These are phyloP conservation scores for Drosera spatulata DNA, from an alignment of 179 eudicot species.

Conservation along the genomic window DNA sequence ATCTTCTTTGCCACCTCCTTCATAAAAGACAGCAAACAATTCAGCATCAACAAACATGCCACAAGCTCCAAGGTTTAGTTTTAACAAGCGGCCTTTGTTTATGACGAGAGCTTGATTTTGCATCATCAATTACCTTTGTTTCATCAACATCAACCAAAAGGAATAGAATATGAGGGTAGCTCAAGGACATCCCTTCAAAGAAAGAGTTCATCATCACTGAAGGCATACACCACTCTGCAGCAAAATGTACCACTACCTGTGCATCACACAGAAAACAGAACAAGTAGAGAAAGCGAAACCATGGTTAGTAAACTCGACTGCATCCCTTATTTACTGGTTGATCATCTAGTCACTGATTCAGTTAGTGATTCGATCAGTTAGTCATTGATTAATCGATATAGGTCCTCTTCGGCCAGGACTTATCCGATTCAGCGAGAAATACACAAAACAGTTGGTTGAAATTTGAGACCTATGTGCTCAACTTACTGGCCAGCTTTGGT, in stretches of 20 bases:
- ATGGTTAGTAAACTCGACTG: no score
- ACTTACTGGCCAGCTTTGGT: slow-evolving; percentile 19
- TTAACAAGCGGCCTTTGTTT: no score
- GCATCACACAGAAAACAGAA: neutral
- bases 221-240: slow-evolving; percentile 37
- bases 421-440: no score
- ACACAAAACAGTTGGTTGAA: no score
- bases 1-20: slow-evolving; percentile 21
- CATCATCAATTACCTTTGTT: slow-evolving; percentile 16
- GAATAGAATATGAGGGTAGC: slow-evolving; percentile 14
- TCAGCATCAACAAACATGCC: neutral
- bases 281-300: no score
- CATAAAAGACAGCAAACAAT: neutral
- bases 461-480: no score
- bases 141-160: slow-evolving; percentile 34
- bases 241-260: slow-evolving; percentile 29
- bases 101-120: no score
- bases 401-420: no score
- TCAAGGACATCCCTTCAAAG: slow-evolving; percentile 26
- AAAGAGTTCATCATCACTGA: slow-evolving; percentile 31
- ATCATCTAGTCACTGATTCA: no score
- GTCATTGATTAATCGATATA: no score
- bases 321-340: no score
- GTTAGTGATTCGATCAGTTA: no score
- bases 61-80: neutral